phyloP scores from a whole-genome alignment of 148 eudicot species.

The Persicaria maculosa region DNA sequence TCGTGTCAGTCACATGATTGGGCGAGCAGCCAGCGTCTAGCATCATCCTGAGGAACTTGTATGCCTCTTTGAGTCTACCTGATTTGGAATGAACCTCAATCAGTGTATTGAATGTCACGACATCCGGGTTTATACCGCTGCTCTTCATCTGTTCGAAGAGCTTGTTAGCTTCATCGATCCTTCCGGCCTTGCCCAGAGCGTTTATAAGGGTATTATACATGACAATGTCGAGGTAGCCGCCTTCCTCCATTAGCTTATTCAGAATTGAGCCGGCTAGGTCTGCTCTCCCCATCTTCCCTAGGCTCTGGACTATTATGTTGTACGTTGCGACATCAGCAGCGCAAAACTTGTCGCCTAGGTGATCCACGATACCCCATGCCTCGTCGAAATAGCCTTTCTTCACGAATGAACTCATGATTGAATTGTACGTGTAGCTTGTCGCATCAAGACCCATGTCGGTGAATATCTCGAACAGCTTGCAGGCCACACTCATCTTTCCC shows the following conservation, averaged over 20 bases:
- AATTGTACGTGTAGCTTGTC: constrained; percentile 68
- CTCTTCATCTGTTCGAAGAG: constrained; percentile 62
- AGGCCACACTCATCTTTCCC: constrained; percentile 68
- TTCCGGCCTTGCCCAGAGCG: constrained; percentile 76
- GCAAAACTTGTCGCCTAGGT: constrained; percentile 59
- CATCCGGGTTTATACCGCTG: constrained; percentile 74
- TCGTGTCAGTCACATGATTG: constrained; percentile 74
- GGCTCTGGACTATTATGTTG: constrained; percentile 65
- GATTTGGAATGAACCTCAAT: constrained; percentile 64
- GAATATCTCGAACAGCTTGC: constrained; percentile 73
- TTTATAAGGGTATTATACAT: constrained; percentile 88
- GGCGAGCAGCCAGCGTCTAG: constrained; percentile 80
- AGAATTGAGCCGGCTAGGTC: constrained; percentile 57
- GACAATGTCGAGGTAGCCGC: constrained; percentile 78
- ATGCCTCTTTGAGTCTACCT: constrained; percentile 63
- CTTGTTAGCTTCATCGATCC: constrained; percentile 56
- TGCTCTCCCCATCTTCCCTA: constrained; percentile 79
- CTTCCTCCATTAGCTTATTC: constrained; percentile 57
- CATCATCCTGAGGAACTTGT: constrained; percentile 73
- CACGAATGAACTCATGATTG: constrained; percentile 81
- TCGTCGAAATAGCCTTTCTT: constrained; percentile 74
- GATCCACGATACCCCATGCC: constrained; percentile 62
- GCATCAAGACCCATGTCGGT: constrained; percentile 56
- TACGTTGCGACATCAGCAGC: constrained; percentile 73
- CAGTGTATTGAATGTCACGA: constrained; percentile 73